Evolutionary conservation across 2,329 filamentous ascomycete species (phyloP).

Genomic region (Neonectria neomacrospora): DNA sequence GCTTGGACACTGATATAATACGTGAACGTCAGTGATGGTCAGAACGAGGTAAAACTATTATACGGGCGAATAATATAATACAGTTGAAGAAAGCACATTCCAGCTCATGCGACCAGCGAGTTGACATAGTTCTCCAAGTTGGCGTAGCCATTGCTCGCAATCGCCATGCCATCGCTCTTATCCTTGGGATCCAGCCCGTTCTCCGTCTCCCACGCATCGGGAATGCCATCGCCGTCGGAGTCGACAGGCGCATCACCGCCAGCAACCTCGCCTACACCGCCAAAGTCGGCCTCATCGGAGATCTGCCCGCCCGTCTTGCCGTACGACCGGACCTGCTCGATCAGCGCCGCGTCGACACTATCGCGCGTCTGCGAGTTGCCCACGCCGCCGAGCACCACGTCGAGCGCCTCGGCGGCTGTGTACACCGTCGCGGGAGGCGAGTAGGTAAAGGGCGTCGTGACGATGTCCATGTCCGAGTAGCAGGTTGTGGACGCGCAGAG

Average conservation of each 20-base stretch:
- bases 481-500: slow-evolving; percentile 55
- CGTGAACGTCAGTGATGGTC: too few relatives aligned
- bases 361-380: slow-evolving; percentile 59
- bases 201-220: slow-evolving; percentile 58
- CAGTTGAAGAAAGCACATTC: not conserved
- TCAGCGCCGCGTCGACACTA: slow-evolving; percentile 54
- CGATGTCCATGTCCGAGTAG: slow-evolving; percentile 60
- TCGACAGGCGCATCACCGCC: slow-evolving; percentile 54
- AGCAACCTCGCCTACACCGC: slow-evolving; percentile 52
- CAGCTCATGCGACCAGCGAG: slow-evolving; percentile 50
- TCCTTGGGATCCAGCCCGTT: slow-evolving; percentile 55
- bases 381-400: slow-evolving; percentile 52
- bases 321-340: slow-evolving; percentile 57
- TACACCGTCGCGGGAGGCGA: slow-evolving; percentile 55
- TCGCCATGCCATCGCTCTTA: slow-evolving; percentile 54
- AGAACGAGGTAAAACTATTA: too few relatives aligned
- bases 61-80: not conserved
- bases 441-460: slow-evolving; percentile 54
- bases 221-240: slow-evolving; percentile 61
- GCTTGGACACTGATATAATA: too few relatives aligned
- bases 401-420: slow-evolving; percentile 53
- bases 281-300: slow-evolving; percentile 57
- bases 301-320: slow-evolving; percentile 58
- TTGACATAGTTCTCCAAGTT: slow-evolving; percentile 64
- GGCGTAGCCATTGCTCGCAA: slow-evolving; percentile 55